Conservation (phyloP, 176 grass and related monocot species). For the Juncus effusus region DNA sequence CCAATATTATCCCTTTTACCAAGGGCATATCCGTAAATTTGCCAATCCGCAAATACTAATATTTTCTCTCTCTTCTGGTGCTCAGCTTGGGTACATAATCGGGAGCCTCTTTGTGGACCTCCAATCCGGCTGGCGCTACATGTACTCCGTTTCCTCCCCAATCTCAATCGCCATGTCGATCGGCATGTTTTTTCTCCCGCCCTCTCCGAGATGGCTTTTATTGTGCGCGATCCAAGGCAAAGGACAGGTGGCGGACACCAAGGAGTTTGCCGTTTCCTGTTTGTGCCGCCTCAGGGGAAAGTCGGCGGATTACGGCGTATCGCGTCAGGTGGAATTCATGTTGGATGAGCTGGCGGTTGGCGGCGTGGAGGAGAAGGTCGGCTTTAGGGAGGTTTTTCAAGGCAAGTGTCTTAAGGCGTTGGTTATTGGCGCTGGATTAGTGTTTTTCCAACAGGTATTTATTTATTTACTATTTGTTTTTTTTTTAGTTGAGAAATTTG, state of each 20-base stretch:
- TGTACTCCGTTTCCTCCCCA: slow-evolving; percentile 62
- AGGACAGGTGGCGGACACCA: slow-evolving; percentile 33
- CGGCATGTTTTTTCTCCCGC: slow-evolving; percentile 83
- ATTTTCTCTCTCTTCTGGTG: background rate
- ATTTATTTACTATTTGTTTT: background rate
- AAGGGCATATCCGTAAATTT: too few species aligned
- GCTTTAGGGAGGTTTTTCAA: slow-evolving; percentile 82
- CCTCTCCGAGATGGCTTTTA: slow-evolving; percentile 90
- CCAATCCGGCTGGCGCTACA: slow-evolving; percentile 77
- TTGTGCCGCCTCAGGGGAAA: slow-evolving; percentile 80
- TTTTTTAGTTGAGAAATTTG: too few species aligned
- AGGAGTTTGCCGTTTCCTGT: slow-evolving; percentile 57
- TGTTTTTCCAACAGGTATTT: slow-evolving; percentile 93
- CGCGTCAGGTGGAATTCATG: slow-evolving; percentile 61
- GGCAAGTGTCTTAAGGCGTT: slow-evolving; percentile 93
- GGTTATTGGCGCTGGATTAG: slow-evolving; percentile 83
- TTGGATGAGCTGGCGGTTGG: slow-evolving; percentile 57
- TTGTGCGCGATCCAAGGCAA: slow-evolving; percentile 92
- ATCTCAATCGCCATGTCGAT: slow-evolving; percentile 73
- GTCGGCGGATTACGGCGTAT: slow-evolving; percentile 40
- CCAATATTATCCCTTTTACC: too few species aligned
- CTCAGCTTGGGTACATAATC: slow-evolving; percentile 76
- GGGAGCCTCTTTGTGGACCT: slow-evolving; percentile 70
- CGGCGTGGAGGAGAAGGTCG: slow-evolving; percentile 45
- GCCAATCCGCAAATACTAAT: too few species aligned